A percentile compares a stretch with the other conserved stretches of the same genome.
Conservation (phyloP, 768 basidiomycete species). For the Trametopsis cervina region DNA sequence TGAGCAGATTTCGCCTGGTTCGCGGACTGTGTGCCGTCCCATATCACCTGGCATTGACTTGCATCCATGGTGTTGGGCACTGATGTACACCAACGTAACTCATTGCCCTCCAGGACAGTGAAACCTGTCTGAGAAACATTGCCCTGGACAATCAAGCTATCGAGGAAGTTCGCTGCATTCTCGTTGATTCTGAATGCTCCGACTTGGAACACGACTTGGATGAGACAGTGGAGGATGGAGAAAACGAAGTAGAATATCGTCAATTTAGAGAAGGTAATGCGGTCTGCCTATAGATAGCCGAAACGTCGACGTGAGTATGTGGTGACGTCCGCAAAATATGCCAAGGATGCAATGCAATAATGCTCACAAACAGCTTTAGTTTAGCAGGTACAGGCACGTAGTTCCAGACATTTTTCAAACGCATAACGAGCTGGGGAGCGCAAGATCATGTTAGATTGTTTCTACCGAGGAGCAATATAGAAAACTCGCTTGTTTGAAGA, state of each 20-base stretch:
- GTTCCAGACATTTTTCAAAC: slow-evolving; percentile 32
- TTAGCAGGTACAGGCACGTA: slow-evolving; percentile 32
- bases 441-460: neutral
- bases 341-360: slow-evolving; percentile 7
- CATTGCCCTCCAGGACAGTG: slow-evolving; percentile 37
- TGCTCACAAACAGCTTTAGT: slow-evolving; percentile 44
- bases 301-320: neutral
- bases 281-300: slow-evolving; percentile 32
- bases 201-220: slow-evolving; percentile 66
- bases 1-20: too few species aligned
- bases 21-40: slow-evolving; percentile 33
- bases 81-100: slow-evolving; percentile 51
- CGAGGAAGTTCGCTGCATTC: slow-evolving; percentile 46
- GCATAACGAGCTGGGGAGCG: slow-evolving; percentile 25
- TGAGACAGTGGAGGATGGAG: slow-evolving; percentile 54
- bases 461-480: neutral
- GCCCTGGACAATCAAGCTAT: slow-evolving; percentile 42
- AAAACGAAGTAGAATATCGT: slow-evolving; percentile 63
- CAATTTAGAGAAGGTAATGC: slow-evolving; percentile 60
- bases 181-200: slow-evolving; percentile 61
- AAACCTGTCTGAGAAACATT: slow-evolving; percentile 42
- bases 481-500: neutral
- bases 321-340: neutral
- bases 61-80: slow-evolving; percentile 33
- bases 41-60: slow-evolving; percentile 45